phyloP scores from a whole-genome alignment of 1,139 yeast genomes.

The Debaryomyces robertsiae region DNA sequence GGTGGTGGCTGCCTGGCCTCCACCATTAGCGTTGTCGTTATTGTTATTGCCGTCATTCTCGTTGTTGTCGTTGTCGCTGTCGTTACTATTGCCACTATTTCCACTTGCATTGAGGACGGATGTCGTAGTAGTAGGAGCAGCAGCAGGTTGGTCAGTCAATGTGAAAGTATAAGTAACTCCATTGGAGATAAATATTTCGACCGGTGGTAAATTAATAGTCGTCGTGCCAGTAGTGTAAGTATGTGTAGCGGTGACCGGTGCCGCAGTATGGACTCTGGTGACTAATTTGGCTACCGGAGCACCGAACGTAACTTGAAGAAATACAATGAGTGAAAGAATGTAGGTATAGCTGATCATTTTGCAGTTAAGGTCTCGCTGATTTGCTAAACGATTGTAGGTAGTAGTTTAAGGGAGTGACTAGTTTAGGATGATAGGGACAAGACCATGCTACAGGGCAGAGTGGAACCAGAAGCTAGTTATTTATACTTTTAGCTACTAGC shows the following conservation, averaged over 20 bases:
- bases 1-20: conserved; percentile 16
- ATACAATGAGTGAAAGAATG: conserved; percentile 23
- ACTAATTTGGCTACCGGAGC: conserved; percentile 46
- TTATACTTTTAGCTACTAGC: neutral
- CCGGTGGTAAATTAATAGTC: conserved; percentile 67
- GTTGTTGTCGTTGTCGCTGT: conserved; percentile 5
- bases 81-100: conserved; percentile 18
- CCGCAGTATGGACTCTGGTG: conserved; percentile 68
- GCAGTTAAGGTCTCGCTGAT: too few species aligned
- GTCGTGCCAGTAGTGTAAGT: conserved; percentile 61
- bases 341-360: conserved; percentile 13
- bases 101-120: conserved; percentile 22
- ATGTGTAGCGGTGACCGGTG: conserved; percentile 54
- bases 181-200: conserved; percentile 61
- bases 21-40: conserved; percentile 13
- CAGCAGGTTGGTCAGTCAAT: conserved; percentile 38
- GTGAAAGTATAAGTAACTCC: conserved; percentile 65
- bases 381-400: conserved; percentile 2
- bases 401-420: conserved; percentile 8
- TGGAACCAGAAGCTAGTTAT: neutral
- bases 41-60: neutral
- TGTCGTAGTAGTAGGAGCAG: conserved; percentile 38
- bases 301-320: conserved; percentile 27
- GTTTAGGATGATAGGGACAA: conserved; percentile 1
- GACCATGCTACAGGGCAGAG: neutral